Percentiles rank a stretch among this genome's conserved stretches.
These are phyloP conservation scores for Colletotrichum nymphaeae DNA, from an alignment of 2,329 filamentous ascomycete genomes.

Conservation along the genomic window DNA sequence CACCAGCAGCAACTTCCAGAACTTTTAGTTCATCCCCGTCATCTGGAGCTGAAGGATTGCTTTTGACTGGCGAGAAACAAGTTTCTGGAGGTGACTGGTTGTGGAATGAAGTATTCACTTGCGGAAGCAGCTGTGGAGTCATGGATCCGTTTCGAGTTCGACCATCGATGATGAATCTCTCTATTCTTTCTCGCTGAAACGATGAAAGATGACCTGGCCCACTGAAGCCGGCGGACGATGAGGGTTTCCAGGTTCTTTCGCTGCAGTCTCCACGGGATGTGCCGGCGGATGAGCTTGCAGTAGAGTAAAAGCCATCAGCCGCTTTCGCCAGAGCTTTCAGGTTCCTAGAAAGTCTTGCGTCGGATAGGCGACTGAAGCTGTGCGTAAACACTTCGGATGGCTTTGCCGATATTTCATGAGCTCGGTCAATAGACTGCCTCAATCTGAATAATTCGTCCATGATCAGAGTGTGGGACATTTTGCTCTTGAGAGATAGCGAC, in stretches of 20 bases:
- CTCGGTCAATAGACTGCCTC: slow-evolving; percentile 38
- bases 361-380: not conserved
- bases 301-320: slow-evolving; percentile 40
- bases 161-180: slow-evolving; percentile 28
- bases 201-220: slow-evolving; percentile 32
- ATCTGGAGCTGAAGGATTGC: not conserved
- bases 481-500: slow-evolving; percentile 36
- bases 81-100: not conserved
- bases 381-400: slow-evolving; percentile 27
- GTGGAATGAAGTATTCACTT: not conserved
- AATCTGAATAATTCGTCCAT: slow-evolving; percentile 36
- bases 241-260: slow-evolving; percentile 7
- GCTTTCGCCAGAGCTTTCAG: slow-evolving; percentile 39
- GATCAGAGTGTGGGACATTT: slow-evolving; percentile 36
- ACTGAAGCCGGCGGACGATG: slow-evolving; percentile 22
- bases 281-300: slow-evolving; percentile 39
- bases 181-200: slow-evolving; percentile 35
- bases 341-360: slow-evolving; percentile 35
- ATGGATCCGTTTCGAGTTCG: not conserved
- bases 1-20: slow-evolving; percentile 12
- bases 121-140: not conserved
- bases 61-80: not conserved
- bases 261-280: slow-evolving; percentile 29
- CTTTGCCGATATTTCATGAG: slow-evolving; percentile 35
- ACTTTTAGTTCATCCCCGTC: not conserved